Percentiles rank a stretch among this genome's conserved stretches.
Evolutionary conservation across 2,329 filamentous ascomycete genomes (phyloP).

Genomic region (Fusarium agapanthi): DNA sequence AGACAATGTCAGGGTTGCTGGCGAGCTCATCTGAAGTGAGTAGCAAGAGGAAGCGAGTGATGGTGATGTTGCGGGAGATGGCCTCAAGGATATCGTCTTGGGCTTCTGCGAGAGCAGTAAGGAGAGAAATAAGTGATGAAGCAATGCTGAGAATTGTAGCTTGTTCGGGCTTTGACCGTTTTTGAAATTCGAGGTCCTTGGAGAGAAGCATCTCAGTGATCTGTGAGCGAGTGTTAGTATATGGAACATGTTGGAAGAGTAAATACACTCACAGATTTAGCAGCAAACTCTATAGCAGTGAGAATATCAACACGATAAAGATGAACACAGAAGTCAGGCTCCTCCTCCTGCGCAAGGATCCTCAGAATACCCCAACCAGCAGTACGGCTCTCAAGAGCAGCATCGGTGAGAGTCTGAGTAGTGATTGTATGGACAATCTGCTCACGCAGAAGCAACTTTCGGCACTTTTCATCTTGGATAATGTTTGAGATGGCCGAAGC

Average conservation of each 20-base stretch:
- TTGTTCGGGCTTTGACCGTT: conserved; percentile 63
- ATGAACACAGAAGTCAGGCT: conserved; percentile 72
- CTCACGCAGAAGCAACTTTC: conserved; percentile 72
- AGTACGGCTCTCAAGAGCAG: conserved; percentile 68
- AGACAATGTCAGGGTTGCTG: conserved; percentile 52
- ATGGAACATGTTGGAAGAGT: not conserved
- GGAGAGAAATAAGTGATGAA: conserved; percentile 61
- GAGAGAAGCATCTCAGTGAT: conserved; percentile 54
- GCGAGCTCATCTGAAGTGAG: conserved; percentile 57
- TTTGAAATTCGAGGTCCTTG: conserved; percentile 54
- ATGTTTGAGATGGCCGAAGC: conserved; percentile 69
- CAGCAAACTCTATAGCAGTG: conserved; percentile 66
- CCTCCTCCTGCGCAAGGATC: conserved; percentile 69
- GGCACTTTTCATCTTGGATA: conserved; percentile 67
- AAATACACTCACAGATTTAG: conserved; percentile 56
- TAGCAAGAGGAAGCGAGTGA: conserved; percentile 64
- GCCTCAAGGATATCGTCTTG: conserved; percentile 68
- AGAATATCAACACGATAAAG: conserved; percentile 69
- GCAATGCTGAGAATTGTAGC: conserved; percentile 62
- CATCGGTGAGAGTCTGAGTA: conserved; percentile 70
- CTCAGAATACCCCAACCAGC: conserved; percentile 74
- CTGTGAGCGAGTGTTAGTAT: conserved; percentile 41
- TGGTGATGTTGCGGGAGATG: conserved; percentile 58
- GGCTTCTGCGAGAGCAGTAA: conserved; percentile 64
- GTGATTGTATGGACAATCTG: conserved; percentile 71